These are phyloP conservation scores for Saccharomycopsis crataegensis DNA, from an alignment of 1,139 yeast species.

Conservation along the genomic window DNA sequence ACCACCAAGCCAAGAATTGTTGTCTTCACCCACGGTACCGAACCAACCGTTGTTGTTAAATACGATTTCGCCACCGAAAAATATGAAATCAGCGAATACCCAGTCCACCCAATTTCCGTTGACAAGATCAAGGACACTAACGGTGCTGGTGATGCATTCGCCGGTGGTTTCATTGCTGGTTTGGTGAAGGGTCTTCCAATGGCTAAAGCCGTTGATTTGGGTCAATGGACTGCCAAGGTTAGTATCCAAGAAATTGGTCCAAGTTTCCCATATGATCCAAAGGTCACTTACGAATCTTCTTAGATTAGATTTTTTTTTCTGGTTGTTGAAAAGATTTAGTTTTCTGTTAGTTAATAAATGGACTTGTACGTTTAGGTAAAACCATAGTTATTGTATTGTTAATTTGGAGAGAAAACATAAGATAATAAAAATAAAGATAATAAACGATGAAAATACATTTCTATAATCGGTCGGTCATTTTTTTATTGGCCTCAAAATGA, in stretches of 20 bases:
- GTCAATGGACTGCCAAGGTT: conserved; percentile 94
- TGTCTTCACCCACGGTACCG: conserved; percentile 87
- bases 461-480: too few species aligned
- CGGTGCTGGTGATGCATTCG: conserved; percentile 99
- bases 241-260: conserved; percentile 95
- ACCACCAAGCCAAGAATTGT: conserved; percentile 69
- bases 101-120: conserved; percentile 65
- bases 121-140: conserved; percentile 80
- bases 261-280: conserved; percentile 69
- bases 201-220: conserved; percentile 63
- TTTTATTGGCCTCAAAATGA: too few species aligned
- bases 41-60: conserved; percentile 73
- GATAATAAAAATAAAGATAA: too few species aligned
- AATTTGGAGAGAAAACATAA: too few species aligned
- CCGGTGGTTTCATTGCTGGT: conserved; percentile 94
- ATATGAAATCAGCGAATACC: conserved; percentile 43
- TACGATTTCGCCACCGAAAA: conserved; percentile 41
- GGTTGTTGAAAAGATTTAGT: too few species aligned
- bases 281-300: conserved; percentile 5
- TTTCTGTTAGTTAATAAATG: too few species aligned
- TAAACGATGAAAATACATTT: too few species aligned
- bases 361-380: too few species aligned
- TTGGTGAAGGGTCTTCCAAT: conserved; percentile 67
- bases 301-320: background rate
- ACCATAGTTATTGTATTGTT: too few species aligned